These are phyloP conservation scores for Otatea glauca DNA, from an alignment of 176 grass and related monocot genomes.

Conservation along the genomic window DNA sequence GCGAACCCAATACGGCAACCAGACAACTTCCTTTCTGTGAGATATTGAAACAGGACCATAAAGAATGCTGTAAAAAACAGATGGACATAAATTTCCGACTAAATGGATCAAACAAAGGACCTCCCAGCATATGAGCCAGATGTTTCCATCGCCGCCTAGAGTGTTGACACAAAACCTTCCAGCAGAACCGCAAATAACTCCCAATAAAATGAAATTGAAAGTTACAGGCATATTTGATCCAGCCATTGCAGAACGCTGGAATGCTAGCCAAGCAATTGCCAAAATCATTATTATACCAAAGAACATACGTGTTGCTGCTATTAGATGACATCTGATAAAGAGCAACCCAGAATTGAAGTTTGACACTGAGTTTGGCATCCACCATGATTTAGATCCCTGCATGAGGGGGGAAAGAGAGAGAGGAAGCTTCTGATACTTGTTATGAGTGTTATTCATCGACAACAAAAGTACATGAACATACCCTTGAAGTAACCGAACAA, in stretches of 20 bases:
- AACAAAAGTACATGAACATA: conserved; percentile 37
- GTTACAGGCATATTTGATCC: conserved; percentile 86
- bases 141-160: conserved; percentile 68
- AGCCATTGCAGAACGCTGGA: conserved; percentile 58
- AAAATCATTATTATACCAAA: conserved; percentile 92
- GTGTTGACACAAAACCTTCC: conserved; percentile 83
- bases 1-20: conserved; percentile 64
- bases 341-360: conserved; percentile 67
- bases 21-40: conserved; percentile 33
- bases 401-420: conserved; percentile 16
- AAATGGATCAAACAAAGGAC: conserved; percentile 74
- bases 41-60: conserved; percentile 65
- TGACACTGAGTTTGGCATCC: conserved; percentile 76
- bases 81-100: conserved; percentile 75
- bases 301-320: conserved; percentile 64
- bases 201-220: conserved; percentile 77
- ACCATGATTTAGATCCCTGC: conserved; percentile 88
- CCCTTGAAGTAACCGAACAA: conserved; percentile 61
- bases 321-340: conserved; percentile 72
- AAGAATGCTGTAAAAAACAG: conserved; percentile 59
- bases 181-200: conserved; percentile 70
- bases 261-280: conserved; percentile 67
- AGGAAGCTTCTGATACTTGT: conserved; percentile 1
- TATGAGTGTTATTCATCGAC: background rate
- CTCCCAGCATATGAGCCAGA: conserved; percentile 89